Base-by-base conservation (phyloP, 192 early-diverging fungal genomes). In the Backusella westeae region DNA sequence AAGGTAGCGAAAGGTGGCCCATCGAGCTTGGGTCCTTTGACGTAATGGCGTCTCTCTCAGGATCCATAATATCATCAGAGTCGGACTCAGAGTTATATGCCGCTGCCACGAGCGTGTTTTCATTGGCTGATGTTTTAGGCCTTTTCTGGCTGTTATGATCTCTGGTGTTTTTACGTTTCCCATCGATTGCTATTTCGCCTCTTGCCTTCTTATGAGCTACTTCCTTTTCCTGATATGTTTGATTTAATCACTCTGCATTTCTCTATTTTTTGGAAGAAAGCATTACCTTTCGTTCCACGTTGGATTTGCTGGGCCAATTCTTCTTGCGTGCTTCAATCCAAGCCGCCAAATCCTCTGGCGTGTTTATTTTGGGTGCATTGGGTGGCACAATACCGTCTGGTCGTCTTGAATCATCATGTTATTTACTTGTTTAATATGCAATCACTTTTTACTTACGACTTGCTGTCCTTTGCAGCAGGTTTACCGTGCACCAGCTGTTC, bases 271-370 rank as follows among this genome's bases (percentile, higher is more conserved):
- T 34, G 36, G 36, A 38, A 8, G 36, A 6, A 38, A 8, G 38
- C 56, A 23, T 49, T 71, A 90, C 88, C 69, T 95, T 96, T 66
- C 84, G 75, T 29, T 70, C 78, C 14, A 94, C 83, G 79, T 93
- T 96, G 23, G 76, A 87, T 38, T 89, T 80, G 0, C 92, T 94
- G 29, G 95, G 95, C 83, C 91, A 96, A 63, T 88, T 90, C 71
- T 85, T 90, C 71, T 93, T 94, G 53, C 95, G 79, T 56, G 93
- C 93, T 32, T 85, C 91, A 36, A 96, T 95, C 94, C 94, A 97
- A n/a, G 89, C 84, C 2, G 80, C 91, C 38, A 96, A 90, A 38
- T 92, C 93, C 71, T 95, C 94, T 32, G 88, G 86, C 34, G 89
- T 90, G 9, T 90, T 82, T 6, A 92, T 80, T 63, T 76, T 77